phyloP scores from a whole-genome alignment of 805 yeast species.

The Candida ipomoeae region DNA sequence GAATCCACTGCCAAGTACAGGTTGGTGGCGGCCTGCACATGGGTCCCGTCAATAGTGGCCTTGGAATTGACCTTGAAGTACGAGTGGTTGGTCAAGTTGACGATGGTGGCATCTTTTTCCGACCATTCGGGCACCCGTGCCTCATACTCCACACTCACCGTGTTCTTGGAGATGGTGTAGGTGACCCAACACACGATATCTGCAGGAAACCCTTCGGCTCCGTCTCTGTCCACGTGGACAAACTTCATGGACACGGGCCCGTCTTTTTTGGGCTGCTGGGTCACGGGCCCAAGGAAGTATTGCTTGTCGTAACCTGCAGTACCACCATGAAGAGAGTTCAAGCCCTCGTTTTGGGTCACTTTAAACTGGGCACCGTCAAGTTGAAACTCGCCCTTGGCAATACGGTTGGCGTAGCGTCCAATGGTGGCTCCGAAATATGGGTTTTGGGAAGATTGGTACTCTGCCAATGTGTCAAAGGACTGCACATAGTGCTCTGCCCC shows the following conservation, averaged over 20 bases:
- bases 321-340: slow-evolving; percentile 52
- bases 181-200: slow-evolving; percentile 43
- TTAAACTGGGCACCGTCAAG: slow-evolving; percentile 39
- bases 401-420: slow-evolving; percentile 64
- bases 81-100: slow-evolving; percentile 60
- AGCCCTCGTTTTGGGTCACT: slow-evolving; percentile 41
- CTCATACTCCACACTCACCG: slow-evolving; percentile 48
- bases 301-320: slow-evolving; percentile 47
- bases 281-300: slow-evolving; percentile 52
- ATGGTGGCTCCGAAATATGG: slow-evolving; percentile 62
- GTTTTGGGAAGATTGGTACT: slow-evolving; percentile 26
- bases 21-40: slow-evolving; percentile 33
- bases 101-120: slow-evolving; percentile 42
- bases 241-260: slow-evolving; percentile 35
- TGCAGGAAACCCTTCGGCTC: slow-evolving; percentile 60
- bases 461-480: slow-evolving; percentile 34
- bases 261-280: slow-evolving; percentile 25
- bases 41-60: slow-evolving; percentile 29
- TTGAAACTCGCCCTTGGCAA: slow-evolving; percentile 40
- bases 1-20: slow-evolving; percentile 41
- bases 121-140: slow-evolving; percentile 28
- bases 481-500: slow-evolving; percentile 38
- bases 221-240: slow-evolving; percentile 41
- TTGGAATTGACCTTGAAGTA: slow-evolving; percentile 48
- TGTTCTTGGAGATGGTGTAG: slow-evolving; percentile 38